Base-by-base conservation (phyloP, 331 rosid genomes). In the Dryas integrifolia region DNA sequence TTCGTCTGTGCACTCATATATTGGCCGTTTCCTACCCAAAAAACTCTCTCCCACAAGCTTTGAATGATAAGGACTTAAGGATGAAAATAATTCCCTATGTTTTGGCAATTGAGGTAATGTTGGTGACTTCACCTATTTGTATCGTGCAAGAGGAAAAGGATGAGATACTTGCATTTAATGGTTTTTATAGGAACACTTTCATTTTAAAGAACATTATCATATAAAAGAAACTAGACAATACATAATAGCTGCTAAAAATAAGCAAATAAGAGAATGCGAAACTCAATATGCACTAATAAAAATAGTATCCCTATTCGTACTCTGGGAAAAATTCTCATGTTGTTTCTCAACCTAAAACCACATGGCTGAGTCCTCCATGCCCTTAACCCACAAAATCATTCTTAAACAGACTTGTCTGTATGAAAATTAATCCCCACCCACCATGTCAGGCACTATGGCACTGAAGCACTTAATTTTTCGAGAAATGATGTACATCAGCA, bases 1-100 rank as follows among this genome's bases (percentile, higher is more conserved):
- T 68, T 81, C 86, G 70, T 88, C 97, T 26, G 98, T 90, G 92
- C 96, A 92, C 46, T 95, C 97, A 38, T 90, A 87, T 59, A 83
- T 87, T 0, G 97, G 97, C 78, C 99, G 87, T 85, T 83, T 95
- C 81, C 85, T 92, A 49, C 88, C 99, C 87, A 92, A 80, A 86
- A 84, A 95, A 82, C 97, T 95, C 81, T 92, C 99, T 65, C 97
- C 99, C 0, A 95, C 98, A 74, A 95, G 98, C 67, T 86, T 88
- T 62, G 91, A 89, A 48, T 95, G 97, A 81, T 86, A 81, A 67
- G 94, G 88, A 72, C 99, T 90, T 82, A 95, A 77, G 55, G 86
- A 81, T 45, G 92, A 86, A 59, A 79, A 75, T 74, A 95, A 79
- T 82, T 92, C 96, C 85, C 68, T 89, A 47, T 92, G 96, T 70